These are phyloP conservation scores for Russula abietina DNA, from an alignment of 768 basidiomycete species.

Conservation along the genomic window DNA sequence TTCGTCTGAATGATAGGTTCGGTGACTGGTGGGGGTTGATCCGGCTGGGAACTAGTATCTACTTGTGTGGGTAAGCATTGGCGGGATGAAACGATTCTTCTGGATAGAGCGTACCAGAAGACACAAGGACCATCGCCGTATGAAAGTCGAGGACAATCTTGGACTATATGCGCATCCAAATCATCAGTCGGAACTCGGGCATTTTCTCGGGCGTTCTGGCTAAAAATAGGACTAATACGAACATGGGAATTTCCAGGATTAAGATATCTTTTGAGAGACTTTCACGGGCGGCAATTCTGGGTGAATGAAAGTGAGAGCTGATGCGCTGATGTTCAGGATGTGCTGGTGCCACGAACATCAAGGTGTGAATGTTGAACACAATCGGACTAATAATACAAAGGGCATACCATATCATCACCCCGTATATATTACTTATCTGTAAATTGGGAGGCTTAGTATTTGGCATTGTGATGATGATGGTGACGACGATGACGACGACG, in stretches of 20 bases:
- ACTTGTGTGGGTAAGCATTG: not conserved
- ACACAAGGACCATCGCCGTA: not conserved
- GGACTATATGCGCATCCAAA: not conserved
- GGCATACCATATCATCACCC: too few relatives aligned
- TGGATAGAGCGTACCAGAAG: slow-evolving; percentile 4
- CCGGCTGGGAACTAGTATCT: not conserved
- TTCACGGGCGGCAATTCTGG: not conserved
- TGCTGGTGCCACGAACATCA: not conserved
- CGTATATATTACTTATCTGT: too few relatives aligned
- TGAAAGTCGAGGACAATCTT: not conserved
- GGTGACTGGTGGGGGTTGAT: not conserved
- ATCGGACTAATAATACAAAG: too few relatives aligned
- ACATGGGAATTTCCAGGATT: too few relatives aligned
- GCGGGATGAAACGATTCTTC: not conserved
- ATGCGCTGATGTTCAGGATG: not conserved
- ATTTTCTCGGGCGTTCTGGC: not conserved
- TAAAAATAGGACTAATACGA: too few relatives aligned
- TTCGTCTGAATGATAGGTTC: too few relatives aligned
- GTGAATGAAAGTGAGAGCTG: not conserved
- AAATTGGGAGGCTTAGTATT: too few relatives aligned
- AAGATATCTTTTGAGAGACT: too few relatives aligned
- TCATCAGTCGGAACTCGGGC: not conserved
- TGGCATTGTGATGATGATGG: too few relatives aligned
- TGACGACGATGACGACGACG: not conserved
- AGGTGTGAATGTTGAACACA: too few relatives aligned